Conservation (phyloP, 1,139 yeast species). For the Sporopachydermia cereana region DNA sequence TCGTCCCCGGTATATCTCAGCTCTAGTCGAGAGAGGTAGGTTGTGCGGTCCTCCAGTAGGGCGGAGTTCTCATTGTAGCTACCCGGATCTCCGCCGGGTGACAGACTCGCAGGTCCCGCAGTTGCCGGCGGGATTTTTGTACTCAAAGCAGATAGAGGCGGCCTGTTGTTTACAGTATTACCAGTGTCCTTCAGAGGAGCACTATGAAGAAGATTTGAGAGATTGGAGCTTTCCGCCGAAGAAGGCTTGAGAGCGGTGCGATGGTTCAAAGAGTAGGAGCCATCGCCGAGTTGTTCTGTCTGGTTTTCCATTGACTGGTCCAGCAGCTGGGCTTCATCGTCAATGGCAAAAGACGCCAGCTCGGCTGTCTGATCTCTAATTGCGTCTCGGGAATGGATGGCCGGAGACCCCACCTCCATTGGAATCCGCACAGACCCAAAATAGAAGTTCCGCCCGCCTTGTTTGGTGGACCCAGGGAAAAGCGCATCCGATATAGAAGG, state of each 20-base stretch:
- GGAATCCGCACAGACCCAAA: constrained; percentile 1
- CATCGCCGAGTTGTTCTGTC: neutral
- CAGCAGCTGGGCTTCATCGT: constrained; percentile 18
- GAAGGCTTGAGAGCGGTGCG: neutral
- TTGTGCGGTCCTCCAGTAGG: neutral
- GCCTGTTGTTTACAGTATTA: too few relatives aligned
- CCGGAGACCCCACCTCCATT: constrained; percentile 12
- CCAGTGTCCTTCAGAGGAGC: neutral
- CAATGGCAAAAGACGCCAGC: constrained; percentile 47
- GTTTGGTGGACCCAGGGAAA: neutral
- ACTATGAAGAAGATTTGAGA: neutral
- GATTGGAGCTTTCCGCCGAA: neutral
- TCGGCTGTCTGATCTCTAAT: constrained; percentile 56
- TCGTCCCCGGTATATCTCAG: neutral
- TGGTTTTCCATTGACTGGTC: neutral
- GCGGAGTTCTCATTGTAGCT: neutral
- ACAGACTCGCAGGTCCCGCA: neutral
- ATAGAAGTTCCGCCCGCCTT: constrained; percentile 5
- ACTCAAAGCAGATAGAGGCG: neutral
- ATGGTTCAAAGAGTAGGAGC: neutral
- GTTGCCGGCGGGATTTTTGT: neutral
- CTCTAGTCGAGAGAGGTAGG: neutral
- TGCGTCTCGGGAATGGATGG: constrained; percentile 35
- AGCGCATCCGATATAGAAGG: constrained; percentile 3
- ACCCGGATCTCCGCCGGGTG: neutral